A percentile compares a stretch with the other conserved stretches of the same genome.
phyloP scores from a whole-genome alignment of 345 rosid genomes.

The Garcia nutans region DNA sequence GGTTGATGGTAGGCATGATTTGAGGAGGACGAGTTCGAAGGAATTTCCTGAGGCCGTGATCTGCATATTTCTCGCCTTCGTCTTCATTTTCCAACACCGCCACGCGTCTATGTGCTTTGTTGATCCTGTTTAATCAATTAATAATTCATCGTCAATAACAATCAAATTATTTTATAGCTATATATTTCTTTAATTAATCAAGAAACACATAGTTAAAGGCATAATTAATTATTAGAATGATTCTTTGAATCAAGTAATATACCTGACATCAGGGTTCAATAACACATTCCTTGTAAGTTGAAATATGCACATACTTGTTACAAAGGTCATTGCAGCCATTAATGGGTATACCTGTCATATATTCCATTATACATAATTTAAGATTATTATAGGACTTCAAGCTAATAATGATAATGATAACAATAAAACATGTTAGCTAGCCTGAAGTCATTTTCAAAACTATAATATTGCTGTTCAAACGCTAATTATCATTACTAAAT shows the following conservation, averaged over 20 bases:
- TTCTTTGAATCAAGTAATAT: neutral
- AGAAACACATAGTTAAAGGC: too few species aligned
- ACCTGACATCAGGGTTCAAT: conserved; percentile 75
- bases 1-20: conserved; percentile 74
- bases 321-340: conserved; percentile 76
- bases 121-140: conserved; percentile 40
- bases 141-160: neutral
- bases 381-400: too few species aligned
- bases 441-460: too few species aligned
- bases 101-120: conserved; percentile 42
- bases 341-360: conserved; percentile 59
- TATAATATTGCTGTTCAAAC: too few species aligned
- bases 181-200: too few species aligned
- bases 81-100: conserved; percentile 62
- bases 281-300: conserved; percentile 64
- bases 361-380: too few species aligned
- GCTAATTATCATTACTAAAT: too few species aligned
- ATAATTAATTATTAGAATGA: neutral
- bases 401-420: too few species aligned
- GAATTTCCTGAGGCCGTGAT: conserved; percentile 66
- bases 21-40: conserved; percentile 66
- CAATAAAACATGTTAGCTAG: too few species aligned
- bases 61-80: conserved; percentile 65
- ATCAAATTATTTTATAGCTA: neutral
- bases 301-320: conserved; percentile 54